Base-by-base conservation (phyloP, 495 filamentous ascomycete species). In the Trichoderma parareesei region DNA sequence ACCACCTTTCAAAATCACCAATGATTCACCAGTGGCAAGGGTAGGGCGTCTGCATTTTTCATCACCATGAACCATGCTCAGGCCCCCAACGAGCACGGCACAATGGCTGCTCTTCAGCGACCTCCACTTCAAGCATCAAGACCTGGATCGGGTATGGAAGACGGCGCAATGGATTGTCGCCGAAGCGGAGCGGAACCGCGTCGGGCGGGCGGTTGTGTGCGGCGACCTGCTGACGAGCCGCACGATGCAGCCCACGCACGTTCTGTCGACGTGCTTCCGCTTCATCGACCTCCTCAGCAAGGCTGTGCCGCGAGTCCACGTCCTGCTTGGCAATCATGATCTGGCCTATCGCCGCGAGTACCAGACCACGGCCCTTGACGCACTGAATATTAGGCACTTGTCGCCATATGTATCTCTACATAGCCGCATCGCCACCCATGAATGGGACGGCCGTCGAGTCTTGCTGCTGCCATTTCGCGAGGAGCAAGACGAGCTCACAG, bases 291-390 rank as follows among this genome's bases (percentile, higher is more conserved):
- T 65, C 18, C 64, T 75, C 40, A 68, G 65, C n/a, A 57, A 64
- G 4, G 67, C 70, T 43, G 71, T 74, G 38, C 73, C 73, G 20
- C 72, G 67, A 49, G 64, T 75, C 53, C 69, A 75, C 53, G 66
- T 75, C 59, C 60, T 75, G 9, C 63, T 75, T 38, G 73, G 73
- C 35, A 75, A 75, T 44, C 72, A 75, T 68, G 73, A 74, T 57
- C 69, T 75, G 33, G 71, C 73, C 59, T 72, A 73, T 55, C 70
- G 69, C 27, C 71, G 67, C 37, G 71, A 72, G 44, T 72, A 70
- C 60, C 49, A 66, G 57, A 71, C 71, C 13, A 71, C 72, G 1
- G 69, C 72, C 20, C 67, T 75, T 37, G 72, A 75, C 42, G 71
- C 67, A n/a, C 66, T 75, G 10, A 69, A 70, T 44, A 74, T 69